phyloP scores from a whole-genome alignment of 2,329 filamentous ascomycete species.

The Xylariaceae sp. region DNA sequence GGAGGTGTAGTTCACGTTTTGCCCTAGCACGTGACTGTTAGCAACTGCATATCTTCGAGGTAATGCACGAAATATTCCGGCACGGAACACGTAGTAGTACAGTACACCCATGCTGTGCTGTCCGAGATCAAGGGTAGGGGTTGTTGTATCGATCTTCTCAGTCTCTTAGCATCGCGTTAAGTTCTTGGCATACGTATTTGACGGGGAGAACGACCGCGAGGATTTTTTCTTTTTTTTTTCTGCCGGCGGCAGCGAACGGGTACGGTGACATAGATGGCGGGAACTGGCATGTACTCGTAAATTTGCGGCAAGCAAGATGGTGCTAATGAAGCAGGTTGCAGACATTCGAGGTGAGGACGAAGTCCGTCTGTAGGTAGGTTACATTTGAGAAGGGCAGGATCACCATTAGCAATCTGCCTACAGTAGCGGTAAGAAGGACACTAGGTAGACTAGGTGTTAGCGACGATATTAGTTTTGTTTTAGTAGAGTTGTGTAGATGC shows the following conservation, averaged over 20 bases:
- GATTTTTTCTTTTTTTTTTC: too few species aligned
- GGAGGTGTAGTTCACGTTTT: not conserved
- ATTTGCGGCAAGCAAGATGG: not conserved
- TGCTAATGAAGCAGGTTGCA: too few species aligned
- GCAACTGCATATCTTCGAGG: not conserved
- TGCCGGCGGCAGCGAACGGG: not conserved
- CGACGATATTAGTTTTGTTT: not conserved
- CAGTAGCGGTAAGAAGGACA: not conserved
- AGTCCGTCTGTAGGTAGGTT: too few species aligned
- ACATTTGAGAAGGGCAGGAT: not conserved
- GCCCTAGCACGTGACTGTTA: not conserved
- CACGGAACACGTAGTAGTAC: not conserved
- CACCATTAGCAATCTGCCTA: not conserved
- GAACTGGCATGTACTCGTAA: not conserved
- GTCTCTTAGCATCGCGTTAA: not conserved
- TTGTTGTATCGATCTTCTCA: not conserved
- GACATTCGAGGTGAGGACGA: too few species aligned
- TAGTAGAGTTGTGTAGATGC: not conserved
- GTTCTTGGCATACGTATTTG: not conserved
- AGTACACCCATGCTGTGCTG: not conserved
- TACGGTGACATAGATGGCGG: not conserved
- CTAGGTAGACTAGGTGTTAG: not conserved
- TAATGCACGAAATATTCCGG: not conserved
- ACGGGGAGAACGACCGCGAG: not conserved
- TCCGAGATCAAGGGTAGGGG: not conserved